Percentiles rank a stretch among this genome's conserved stretches.
Evolutionary conservation across 306 rosid genomes (phyloP).

Genomic region (Begonia masoniana): DNA sequence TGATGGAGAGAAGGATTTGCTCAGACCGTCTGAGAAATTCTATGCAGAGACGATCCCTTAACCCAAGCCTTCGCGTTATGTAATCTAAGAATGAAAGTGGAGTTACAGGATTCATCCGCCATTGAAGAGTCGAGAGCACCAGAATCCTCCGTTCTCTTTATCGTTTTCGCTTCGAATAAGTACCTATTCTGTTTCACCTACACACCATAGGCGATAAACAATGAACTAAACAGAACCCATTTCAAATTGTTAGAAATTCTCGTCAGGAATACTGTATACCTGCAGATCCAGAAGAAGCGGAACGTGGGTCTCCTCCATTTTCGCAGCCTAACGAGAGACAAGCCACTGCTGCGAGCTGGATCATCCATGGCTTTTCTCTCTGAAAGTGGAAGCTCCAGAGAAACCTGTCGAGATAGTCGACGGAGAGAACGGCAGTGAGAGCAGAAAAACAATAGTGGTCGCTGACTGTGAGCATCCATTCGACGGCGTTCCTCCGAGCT

Average conservation of each 20-base stretch:
- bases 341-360: conserved; percentile 67
- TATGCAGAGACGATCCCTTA: conserved; percentile 46
- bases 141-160: conserved; percentile 74
- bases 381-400: conserved; percentile 31
- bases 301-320: conserved; percentile 76
- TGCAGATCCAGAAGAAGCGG: conserved; percentile 70
- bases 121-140: conserved; percentile 73
- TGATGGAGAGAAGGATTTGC: conserved; percentile 30
- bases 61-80: conserved; percentile 48
- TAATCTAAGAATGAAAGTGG: conserved; percentile 73
- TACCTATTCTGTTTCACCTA: conserved; percentile 61
- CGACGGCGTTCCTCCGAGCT: conserved; percentile 40
- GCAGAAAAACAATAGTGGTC: conserved; percentile 56
- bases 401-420: conserved; percentile 65
- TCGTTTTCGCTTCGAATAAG: conserved; percentile 62
- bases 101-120: conserved; percentile 87
- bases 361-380: conserved; percentile 78
- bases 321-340: conserved; percentile 90
- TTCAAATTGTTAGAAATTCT: not conserved
- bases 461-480: conserved; percentile 64
- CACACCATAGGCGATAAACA: not conserved
- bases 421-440: conserved; percentile 68
- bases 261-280: conserved; percentile 18
- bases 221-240: not conserved
- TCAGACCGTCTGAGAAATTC: conserved; percentile 56